Evolutionary conservation across 1,284 basidiomycete genomes (phyloP).

Genomic region (Coniferiporia sulphurascens): DNA sequence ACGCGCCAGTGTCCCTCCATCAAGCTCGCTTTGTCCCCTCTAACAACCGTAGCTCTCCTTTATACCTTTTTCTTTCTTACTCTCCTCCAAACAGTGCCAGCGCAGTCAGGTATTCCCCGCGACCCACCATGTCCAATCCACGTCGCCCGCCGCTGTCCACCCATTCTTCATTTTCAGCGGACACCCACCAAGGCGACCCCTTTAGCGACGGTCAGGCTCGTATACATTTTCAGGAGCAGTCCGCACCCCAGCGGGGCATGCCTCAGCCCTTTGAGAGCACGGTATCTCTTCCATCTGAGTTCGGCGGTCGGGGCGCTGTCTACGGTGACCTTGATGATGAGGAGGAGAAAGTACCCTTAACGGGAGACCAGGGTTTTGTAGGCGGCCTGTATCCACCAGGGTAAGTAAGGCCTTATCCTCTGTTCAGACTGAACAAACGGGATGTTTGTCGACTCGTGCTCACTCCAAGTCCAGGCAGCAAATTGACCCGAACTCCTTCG

Average conservation of each 20-base stretch:
- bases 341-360: conserved; percentile 69
- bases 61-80: background rate
- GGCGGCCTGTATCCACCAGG: conserved; percentile 68
- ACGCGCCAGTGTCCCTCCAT: background rate
- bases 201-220: conserved; percentile 58
- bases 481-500: conserved; percentile 56
- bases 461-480: conserved; percentile 34
- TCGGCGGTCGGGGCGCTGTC: conserved; percentile 32
- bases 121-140: conserved; percentile 9
- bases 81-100: background rate
- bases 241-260: conserved; percentile 30
- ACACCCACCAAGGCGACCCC: conserved; percentile 49
- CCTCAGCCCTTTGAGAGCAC: conserved; percentile 47
- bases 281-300: conserved; percentile 49
- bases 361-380: conserved; percentile 44
- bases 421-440: background rate
- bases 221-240: conserved; percentile 57
- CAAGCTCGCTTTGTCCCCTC: background rate
- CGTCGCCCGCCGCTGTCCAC: conserved; percentile 41
- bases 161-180: conserved; percentile 29
- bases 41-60: background rate
- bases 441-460: too few species aligned
- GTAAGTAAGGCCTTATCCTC: conserved; percentile 34
- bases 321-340: conserved; percentile 60
- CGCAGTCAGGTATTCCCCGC: background rate